These are phyloP conservation scores for Apiospora rasikravindrae DNA, from an alignment of 2,329 filamentous ascomycete genomes.

Conservation along the genomic window DNA sequence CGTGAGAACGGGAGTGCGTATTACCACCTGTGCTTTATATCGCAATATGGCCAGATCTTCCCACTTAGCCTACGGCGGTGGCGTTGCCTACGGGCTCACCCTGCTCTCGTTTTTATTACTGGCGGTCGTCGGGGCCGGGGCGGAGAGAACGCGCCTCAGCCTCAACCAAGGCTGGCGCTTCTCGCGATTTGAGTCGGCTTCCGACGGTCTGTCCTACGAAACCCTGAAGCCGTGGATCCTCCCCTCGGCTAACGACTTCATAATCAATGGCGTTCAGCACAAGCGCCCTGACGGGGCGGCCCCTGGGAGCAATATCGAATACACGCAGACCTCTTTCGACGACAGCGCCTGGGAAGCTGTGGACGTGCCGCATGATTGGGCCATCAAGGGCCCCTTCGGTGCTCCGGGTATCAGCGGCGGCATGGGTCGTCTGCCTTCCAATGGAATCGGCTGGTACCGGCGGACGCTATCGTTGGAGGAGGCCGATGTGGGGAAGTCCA, in stretches of 20 bases:
- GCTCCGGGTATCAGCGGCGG: conserved; percentile 42
- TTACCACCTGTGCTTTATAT: neutral
- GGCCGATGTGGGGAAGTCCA: conserved; percentile 27
- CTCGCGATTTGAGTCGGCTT: conserved; percentile 39
- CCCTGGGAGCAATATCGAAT: conserved; percentile 34
- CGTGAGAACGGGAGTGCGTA: neutral
- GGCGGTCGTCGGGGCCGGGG: neutral
- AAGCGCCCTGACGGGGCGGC: conserved; percentile 32
- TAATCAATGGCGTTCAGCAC: conserved; percentile 33
- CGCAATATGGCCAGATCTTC: neutral
- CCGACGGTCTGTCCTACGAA: conserved; percentile 41
- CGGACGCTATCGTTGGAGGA: conserved; percentile 39
- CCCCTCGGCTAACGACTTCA: conserved; percentile 39
- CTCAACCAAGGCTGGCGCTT: conserved; percentile 43
- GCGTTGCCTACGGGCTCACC: neutral
- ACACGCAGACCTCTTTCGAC: conserved; percentile 36
- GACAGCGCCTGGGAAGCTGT: conserved; percentile 43
- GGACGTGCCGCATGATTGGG: conserved; percentile 51
- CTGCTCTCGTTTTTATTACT: neutral
- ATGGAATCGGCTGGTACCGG: conserved; percentile 60
- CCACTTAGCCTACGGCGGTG: neutral
- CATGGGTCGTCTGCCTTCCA: conserved; percentile 51
- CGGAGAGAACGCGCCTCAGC: conserved; percentile 38
- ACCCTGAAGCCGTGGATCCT: conserved; percentile 41
- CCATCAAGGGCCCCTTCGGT: conserved; percentile 47